These are phyloP conservation scores for Pseudomassariella vexata DNA, from an alignment of 2,329 filamentous ascomycete genomes.

Conservation along the genomic window DNA sequence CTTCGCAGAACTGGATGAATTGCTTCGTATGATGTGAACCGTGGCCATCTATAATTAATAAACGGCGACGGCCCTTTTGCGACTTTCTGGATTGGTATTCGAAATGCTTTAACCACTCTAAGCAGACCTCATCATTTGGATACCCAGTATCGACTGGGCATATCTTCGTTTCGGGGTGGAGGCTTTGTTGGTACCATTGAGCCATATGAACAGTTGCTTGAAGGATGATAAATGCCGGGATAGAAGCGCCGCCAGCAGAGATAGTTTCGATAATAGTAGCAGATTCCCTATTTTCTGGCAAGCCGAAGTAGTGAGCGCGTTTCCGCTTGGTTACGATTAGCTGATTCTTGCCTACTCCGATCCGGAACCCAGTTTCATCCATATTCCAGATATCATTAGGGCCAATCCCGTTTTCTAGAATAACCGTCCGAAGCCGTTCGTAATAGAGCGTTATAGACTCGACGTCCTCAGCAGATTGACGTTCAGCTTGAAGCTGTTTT, in stretches of 20 bases:
- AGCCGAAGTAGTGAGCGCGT: conserved; percentile 1
- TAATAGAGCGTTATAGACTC: conserved; percentile 1
- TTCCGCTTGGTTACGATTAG: conserved; percentile 4
- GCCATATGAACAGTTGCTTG: conserved; percentile 5
- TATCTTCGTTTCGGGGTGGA: conserved; percentile 4
- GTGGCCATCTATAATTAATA: conserved; percentile 12
- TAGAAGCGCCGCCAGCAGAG: conserved; percentile 2
- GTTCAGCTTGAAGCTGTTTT: conserved; percentile 1
- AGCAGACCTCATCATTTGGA: conserved; percentile 4
- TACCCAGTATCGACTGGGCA: conserved; percentile 3
- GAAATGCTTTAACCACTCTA: conserved; percentile 4
- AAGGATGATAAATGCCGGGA: conserved; percentile 8
- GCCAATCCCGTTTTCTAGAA: background rate
- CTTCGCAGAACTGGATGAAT: conserved; percentile 10
- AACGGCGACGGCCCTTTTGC: background rate
- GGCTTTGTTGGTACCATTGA: conserved; percentile 1
- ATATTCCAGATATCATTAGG: conserved; percentile 6
- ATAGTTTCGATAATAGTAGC: conserved; percentile 8
- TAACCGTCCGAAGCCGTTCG: background rate
- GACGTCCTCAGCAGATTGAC: background rate
- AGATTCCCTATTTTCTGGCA: conserved; percentile 9
- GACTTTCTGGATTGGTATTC: background rate
- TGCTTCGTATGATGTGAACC: conserved; percentile 9
- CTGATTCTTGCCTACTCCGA: conserved; percentile 3
- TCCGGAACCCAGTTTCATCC: conserved; percentile 7